Conservation (phyloP, 805 yeast genomes). For the Jamesozyma lodderae region DNA sequence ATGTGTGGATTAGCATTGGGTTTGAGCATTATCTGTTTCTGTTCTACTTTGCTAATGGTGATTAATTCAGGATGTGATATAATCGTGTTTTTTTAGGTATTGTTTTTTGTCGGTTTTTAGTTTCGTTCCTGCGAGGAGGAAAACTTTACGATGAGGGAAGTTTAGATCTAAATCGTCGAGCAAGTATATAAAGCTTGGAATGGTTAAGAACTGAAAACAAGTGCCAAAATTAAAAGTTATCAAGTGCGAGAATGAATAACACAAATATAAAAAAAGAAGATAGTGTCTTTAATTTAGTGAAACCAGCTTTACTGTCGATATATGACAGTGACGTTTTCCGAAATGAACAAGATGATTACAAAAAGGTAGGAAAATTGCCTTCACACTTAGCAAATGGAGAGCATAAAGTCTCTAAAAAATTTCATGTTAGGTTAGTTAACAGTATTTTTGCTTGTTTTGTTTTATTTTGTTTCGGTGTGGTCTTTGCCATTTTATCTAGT, state of each 20-base stretch:
- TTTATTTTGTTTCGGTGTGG: slow-evolving; percentile 39
- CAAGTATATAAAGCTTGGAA: no score
- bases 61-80: no score
- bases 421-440: slow-evolving; percentile 7
- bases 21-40: no score
- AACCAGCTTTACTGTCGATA: slow-evolving; percentile 41
- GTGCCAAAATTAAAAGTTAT: no score
- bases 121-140: no score
- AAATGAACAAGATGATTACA: slow-evolving; percentile 18
- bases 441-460: slow-evolving; percentile 14
- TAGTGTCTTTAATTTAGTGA: slow-evolving; percentile 35
- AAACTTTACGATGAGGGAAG: no score
- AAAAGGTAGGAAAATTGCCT: neutral
- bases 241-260: no score
- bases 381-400: neutral
- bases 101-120: no score
- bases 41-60: no score
- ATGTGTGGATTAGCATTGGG: slow-evolving; percentile 8
- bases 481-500: slow-evolving; percentile 43
- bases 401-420: slow-evolving; percentile 8
- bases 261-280: slow-evolving; percentile 1
- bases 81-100: no score
- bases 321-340: slow-evolving; percentile 34
- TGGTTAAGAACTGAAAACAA: no score
- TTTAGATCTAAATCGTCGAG: no score